A percentile compares a stretch with the other conserved stretches of the same genome.
These are phyloP conservation scores for Globisporangium iwayamae DNA, from an alignment of 352 stramenopile genomes.

Conservation along the genomic window DNA sequence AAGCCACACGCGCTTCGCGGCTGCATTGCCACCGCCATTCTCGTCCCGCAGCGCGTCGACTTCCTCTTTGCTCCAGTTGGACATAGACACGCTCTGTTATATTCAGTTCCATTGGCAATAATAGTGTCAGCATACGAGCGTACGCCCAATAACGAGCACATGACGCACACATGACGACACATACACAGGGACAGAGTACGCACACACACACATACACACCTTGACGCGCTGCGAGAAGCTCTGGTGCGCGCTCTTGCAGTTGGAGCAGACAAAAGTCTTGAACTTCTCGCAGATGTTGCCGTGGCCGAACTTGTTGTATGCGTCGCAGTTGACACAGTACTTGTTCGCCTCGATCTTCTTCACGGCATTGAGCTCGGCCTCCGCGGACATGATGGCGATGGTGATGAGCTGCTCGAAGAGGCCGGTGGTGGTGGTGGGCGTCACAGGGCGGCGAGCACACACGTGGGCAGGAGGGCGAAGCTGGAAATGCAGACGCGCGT, in stretches of 20 bases:
- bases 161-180: neutral
- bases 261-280: conserved; percentile 92
- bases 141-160: too few relatives aligned
- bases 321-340: conserved; percentile 80
- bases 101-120: neutral
- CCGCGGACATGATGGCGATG: conserved; percentile 24
- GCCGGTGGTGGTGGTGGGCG: neutral
- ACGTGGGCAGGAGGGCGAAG: conserved; percentile 1
- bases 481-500: conserved; percentile 5
- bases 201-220: conserved; percentile 20
- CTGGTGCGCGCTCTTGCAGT: conserved; percentile 95
- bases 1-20: conserved; percentile 21
- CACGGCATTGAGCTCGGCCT: conserved; percentile 75
- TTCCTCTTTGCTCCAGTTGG: conserved; percentile 90
- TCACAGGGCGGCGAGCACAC: neutral
- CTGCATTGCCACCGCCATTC: conserved; percentile 35
- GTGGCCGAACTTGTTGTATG: conserved; percentile 90
- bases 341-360: conserved; percentile 86
- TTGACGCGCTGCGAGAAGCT: conserved; percentile 94
- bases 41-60: conserved; percentile 85
- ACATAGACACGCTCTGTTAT: conserved; percentile 90
- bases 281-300: conserved; percentile 91
- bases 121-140: neutral
- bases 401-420: neutral
- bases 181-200: neutral